Base-by-base conservation (phyloP, 208 protist species). In the Leishmania tarentolae region DNA sequence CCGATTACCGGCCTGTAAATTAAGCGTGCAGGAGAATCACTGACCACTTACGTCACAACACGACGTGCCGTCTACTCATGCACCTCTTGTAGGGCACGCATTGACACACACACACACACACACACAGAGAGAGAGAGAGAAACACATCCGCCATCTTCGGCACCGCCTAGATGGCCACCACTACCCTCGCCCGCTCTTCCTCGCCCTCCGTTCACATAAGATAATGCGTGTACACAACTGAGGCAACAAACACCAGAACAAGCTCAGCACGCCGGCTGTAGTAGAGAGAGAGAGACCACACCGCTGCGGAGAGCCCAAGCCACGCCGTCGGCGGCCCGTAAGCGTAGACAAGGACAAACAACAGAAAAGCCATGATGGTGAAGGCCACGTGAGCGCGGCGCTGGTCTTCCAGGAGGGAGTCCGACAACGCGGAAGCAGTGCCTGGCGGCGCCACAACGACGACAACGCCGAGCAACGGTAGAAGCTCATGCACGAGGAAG, bases 241-340 rank as follows among this genome's bases (percentile, higher is more conserved):
- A 86, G 47, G 85, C 68, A 0, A 90, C 57, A 80, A 87, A 90
- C 63, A 87, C 59, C 0, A 92, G 31, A 3, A 79, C 56, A 35
- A 86, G 69, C 57, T 83, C 80, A 19, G 81, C 35, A 0, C 86
- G 84, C 21, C 71, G 75, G 35, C 83, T 84, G 66, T 68, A 42
- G 68, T 83, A 88, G 7, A 94, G 53, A 37, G 85, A 82, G 17
- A 83, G 52, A 0, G 68, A 75, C 88, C 90, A 94, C 8, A 92
- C 44, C 47, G 46, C 42, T 13, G 83, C 7, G n/a, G 68, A 83
- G 75, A 83, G 52, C 5, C 19, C 72, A 15, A 53, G 28, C 83
- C 83, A 87, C 57, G 70, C 24, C 65, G 61, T 52, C 61, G 70
- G 46, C 24, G 57, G 83, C n/a, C 37, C 46, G 40, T 77, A 81